Evolutionary conservation across 73 alveolate genomes (phyloP).

Genomic region (Tetrahymena elliotti): DNA sequence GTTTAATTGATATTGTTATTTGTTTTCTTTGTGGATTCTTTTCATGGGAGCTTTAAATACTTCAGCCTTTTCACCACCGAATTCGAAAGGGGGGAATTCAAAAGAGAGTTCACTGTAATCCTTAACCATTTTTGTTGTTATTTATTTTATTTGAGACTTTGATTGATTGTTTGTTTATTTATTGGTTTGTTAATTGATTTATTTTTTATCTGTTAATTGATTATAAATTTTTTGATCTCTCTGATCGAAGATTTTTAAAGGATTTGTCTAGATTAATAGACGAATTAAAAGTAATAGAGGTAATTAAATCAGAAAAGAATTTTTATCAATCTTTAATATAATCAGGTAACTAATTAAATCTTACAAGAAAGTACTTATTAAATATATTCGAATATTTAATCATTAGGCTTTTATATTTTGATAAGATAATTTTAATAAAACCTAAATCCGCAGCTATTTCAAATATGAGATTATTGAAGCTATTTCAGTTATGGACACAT

Average conservation of each 20-base stretch:
- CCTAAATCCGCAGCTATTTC: not conserved
- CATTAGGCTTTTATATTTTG: not conserved
- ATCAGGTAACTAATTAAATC: not conserved
- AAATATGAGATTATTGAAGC: too few species aligned
- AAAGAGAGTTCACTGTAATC: not conserved
- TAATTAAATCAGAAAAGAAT: not conserved
- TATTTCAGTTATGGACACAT: too few species aligned
- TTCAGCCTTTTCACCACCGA: not conserved
- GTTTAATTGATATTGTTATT: not conserved
- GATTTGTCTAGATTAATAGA: not conserved
- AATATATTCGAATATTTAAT: too few species aligned
- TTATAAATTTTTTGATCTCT: not conserved
- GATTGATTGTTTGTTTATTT: not conserved
- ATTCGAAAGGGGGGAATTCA: not conserved
- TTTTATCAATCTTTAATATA: not conserved
- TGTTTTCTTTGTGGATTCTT: not conserved
- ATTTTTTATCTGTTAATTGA: not conserved
- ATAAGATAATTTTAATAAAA: too few species aligned
- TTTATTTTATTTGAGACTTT: not conserved
- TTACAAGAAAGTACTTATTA: not conserved
- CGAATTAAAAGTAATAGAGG: not conserved
- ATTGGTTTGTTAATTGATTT: too few species aligned
- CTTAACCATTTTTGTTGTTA: not conserved
- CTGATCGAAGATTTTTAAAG: not conserved
- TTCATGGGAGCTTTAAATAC: not conserved